Percentiles rank a stretch among this genome's conserved stretches.
These are phyloP conservation scores for Gynostemma pentaphyllum DNA, from an alignment of 306 rosid genomes.

Conservation along the genomic window DNA sequence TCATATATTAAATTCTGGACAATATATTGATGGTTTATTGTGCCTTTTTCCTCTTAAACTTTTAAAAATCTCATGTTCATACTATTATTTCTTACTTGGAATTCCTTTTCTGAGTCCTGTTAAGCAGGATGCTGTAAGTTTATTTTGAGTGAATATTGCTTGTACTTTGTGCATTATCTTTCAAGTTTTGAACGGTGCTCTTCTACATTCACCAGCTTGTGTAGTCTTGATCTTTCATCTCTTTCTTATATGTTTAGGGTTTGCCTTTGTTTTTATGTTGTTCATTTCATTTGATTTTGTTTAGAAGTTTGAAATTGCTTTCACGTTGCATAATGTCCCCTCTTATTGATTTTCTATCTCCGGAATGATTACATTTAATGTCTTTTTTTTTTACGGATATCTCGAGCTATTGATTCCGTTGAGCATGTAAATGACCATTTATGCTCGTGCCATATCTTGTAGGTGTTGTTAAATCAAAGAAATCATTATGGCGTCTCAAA, in stretches of 20 bases:
- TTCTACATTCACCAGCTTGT: background rate
- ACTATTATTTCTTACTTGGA: background rate
- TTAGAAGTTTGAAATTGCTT: background rate
- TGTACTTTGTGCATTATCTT: background rate
- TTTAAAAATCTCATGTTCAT: background rate
- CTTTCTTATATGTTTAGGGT: background rate
- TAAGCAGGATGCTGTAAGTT: background rate
- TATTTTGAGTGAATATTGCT: background rate
- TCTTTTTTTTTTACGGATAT: background rate
- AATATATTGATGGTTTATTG: background rate
- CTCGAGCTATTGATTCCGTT: background rate
- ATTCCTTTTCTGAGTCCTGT: background rate
- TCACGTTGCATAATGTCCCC: background rate
- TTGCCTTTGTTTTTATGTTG: background rate
- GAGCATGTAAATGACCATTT: background rate
- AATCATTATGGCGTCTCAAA: constrained; percentile 68
- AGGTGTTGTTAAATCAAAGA: constrained; percentile 78
- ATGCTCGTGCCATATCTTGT: constrained; percentile 10
- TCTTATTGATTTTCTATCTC: background rate
- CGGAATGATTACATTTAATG: background rate
- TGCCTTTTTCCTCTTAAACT: background rate
- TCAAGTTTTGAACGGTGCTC: background rate
- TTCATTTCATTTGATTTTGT: background rate
- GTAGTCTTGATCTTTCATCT: background rate
- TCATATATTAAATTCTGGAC: background rate